Base-by-base conservation (phyloP, 768 basidiomycete species). In the Baorangia bicolor region DNA sequence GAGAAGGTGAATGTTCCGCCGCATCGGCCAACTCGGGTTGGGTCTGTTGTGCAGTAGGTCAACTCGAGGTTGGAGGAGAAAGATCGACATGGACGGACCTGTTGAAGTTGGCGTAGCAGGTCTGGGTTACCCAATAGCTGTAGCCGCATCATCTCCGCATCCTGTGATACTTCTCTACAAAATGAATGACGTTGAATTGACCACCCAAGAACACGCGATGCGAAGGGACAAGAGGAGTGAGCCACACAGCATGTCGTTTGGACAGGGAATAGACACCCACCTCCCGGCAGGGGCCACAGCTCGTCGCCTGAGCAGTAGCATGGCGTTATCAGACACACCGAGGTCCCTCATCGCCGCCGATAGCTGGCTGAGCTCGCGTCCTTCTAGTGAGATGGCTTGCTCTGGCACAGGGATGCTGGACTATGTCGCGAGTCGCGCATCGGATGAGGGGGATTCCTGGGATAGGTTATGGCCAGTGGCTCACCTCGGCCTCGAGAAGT, bases 401-500 rank as follows among this genome's bases (percentile, higher is more conserved):
- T 94, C 90, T 25, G 69, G 50, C 18, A 81, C 65, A 1, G 88
- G 84, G 43, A 95, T 85, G 23, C 85, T 86, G 14, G 89, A 92
- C 93, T 94, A 62, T 18, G 39, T 18, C 20, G 35, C 40, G 34
- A 13, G 43, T 28, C 45, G 20, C 21, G 21, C n/a, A 48, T 44
- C 28, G 27, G 45, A 42, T 41, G 51, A 55, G 33, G 42, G 37
- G 30, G 35, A n/a, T 23, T 9, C 28, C 39, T 12, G 45, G n/a
- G 30, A 46, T 41, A n/a, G n/a, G n/a, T n/a, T n/a, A 28, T 11
- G 23, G 23, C 18, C 20, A 31, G 49, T 40, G n/a, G 69, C 86
- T 70, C 69, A 94, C 96, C 84, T 98, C 95, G 0, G 88, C 95
- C 73, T 97, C 94, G n/a, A 97, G 79, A 51, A 98, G 77, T 13